Percentiles rank a stretch among this genome's conserved stretches.
Evolutionary conservation across 257 asterid species (phyloP).

Genomic region (Ehretia macrophylla): DNA sequence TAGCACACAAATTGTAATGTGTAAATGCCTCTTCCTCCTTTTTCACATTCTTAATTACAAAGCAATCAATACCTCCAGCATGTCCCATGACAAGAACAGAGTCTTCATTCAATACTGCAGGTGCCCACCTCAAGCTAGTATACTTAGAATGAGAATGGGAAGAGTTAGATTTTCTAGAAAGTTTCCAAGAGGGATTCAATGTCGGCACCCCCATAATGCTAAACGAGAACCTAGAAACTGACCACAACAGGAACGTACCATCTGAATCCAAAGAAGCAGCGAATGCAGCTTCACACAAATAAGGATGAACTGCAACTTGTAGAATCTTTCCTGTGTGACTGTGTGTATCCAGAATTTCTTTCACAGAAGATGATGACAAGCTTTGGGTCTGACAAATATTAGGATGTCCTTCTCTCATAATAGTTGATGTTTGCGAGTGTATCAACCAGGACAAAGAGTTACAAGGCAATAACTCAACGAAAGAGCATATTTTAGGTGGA

Average conservation of each 20-base stretch:
- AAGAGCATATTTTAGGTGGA: constrained; percentile 68
- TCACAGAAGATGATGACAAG: constrained; percentile 34
- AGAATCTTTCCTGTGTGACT: constrained; percentile 65
- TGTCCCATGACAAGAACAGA: constrained; percentile 71
- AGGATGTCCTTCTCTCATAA: constrained; percentile 35
- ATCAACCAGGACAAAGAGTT: constrained; percentile 64
- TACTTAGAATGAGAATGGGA: constrained; percentile 44
- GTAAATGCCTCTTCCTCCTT: constrained; percentile 31
- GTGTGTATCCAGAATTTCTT: constrained; percentile 51
- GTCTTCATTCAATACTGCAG: constrained; percentile 47
- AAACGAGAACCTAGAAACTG: constrained; percentile 50
- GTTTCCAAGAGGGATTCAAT: constrained; percentile 65
- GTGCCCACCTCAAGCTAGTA: constrained; percentile 86
- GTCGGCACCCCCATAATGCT: constrained; percentile 55
- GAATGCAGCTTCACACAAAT: constrained; percentile 47
- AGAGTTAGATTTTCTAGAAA: constrained; percentile 34
- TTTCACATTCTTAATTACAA: constrained; percentile 39
- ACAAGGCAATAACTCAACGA: constrained; percentile 59
- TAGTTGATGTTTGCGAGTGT: constrained; percentile 41
- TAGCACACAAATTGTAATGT: constrained; percentile 46
- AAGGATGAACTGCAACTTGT: constrained; percentile 82
- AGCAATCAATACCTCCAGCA: constrained; percentile 69
- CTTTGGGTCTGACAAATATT: constrained; percentile 28
- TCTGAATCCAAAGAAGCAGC: constrained; percentile 84
- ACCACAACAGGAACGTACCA: constrained; percentile 77